phyloP scores from a whole-genome alignment of 345 rosid species.

The Arabis alpina region DNA sequence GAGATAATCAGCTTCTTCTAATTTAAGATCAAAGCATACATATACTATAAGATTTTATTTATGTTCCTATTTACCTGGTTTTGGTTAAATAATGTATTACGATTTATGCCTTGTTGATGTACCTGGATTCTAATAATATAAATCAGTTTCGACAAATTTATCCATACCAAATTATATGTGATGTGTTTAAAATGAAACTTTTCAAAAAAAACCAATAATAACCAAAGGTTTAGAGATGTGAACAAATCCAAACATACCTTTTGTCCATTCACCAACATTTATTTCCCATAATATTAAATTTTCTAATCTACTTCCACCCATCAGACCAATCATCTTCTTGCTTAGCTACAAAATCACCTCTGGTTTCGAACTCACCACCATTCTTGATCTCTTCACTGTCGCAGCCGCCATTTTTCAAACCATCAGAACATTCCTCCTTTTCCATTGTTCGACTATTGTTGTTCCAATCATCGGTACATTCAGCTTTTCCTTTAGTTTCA shows the following conservation, averaged over 20 bases:
- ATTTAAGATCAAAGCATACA: neutral
- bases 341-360: conserved; percentile 16
- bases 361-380: conserved; percentile 5
- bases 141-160: neutral
- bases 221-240: neutral
- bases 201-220: neutral
- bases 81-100: neutral
- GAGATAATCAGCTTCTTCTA: conserved; percentile 41
- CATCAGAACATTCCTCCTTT: conserved; percentile 69
- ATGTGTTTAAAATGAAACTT: neutral
- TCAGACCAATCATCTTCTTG: conserved; percentile 40
- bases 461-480: conserved; percentile 9
- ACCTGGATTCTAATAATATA: conserved; percentile 7
- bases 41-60: neutral
- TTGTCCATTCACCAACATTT: neutral
- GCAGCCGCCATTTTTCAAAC: conserved; percentile 32
- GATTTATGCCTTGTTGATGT: neutral
- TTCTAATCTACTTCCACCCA: conserved; percentile 53
- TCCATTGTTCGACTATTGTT: conserved; percentile 27
- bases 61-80: conserved; percentile 1
- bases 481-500: neutral
- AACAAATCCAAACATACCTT: conserved; percentile 8
- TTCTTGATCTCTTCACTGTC: conserved; percentile 1
- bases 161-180: neutral
- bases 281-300: neutral